Base-by-base conservation (phyloP, 805 yeast species). In the Hanseniaspora nectarophila region DNA sequence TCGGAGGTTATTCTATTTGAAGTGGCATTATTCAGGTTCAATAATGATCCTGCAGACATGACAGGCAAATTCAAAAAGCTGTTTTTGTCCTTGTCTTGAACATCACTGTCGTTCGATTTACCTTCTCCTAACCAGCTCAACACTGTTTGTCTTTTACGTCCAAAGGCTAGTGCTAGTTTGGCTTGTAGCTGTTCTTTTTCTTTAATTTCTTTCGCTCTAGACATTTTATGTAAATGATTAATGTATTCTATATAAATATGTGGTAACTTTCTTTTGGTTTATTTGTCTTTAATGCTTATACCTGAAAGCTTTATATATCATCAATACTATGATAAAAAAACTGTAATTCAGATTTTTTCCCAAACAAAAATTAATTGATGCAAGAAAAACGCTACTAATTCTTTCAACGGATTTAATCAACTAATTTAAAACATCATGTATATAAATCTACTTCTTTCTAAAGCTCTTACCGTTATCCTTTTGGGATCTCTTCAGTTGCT, bases 131-230 rank as follows among this genome's bases (percentile, higher is more conserved):
- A 49, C 70, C 70, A 66, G 20, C 57, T 54, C 15, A 57, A 44
- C 1, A 65, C 69, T 42, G 59, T 61, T 16, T 57, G 40, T 5
- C 56, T 57, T 24, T 55, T 56, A 29, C 49, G 57, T 24, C 47
- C 58, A 38, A 66, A 61, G 1, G 64, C 54, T 1, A 58, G 29
- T 34, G 64, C 67, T 5, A 67, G 55, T 48, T 62, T 58, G 3
- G 69, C 67, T 42, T 65, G 68, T 18, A 67, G 45, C 18, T 55
- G 60, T 21, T 63, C 54, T 52, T 64, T 67, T 40, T 64, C 69
- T 54, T 63, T 63, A 4, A 65, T 61, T 45, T 66, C 69, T 46
- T 55, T 60, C 18, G 68, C 65, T 43, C 64, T 59, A 16, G 67
- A 62, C 68, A 65, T 65, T 6, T 3, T 28, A 9, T 28, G 8